Base-by-base conservation (phyloP, 345 rosid species). In the Punica granatum region DNA sequence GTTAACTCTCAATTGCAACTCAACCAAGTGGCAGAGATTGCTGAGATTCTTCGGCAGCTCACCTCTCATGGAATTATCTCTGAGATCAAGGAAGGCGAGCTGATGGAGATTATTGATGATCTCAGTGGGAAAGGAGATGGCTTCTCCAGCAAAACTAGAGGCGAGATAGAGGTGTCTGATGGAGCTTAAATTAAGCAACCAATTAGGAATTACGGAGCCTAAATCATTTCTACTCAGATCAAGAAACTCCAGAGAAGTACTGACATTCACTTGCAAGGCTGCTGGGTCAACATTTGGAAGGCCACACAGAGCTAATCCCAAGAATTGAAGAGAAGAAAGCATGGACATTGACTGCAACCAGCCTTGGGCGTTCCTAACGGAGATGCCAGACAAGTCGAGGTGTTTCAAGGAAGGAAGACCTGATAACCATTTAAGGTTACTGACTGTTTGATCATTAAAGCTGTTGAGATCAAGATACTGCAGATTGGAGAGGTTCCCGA, bases 1-100 rank as follows among this genome's bases (percentile, higher is more conserved):
- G 26, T 35, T 62, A 0, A 0, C 0, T 0, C 0, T 0, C 37
- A 62, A 34, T 11, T 0, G 13, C 1, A 62, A 6, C 15, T 0
- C 1, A 21, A 26, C 26, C 30, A 62, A 21, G 34, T 62, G 34
- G 16, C 65, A 62, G 31, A 62, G 30, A 11, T 28, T 62, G 43
- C 43, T 30, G 16, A 60, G 35, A 36, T 33, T 21, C 36, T 2
- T 33, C 30, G 23, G 12, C 11, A 60, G 41, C 36, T 19, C 42
- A 7, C 64, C 2, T 60, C 36, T 10, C 1, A 19, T 0, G 14
- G 39, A 7, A 33, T 61, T 60, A 2, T 23, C 21, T 7, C 21
- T 16, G 0, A 25, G 2, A 15, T 23, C 12, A 7, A 63, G 51
- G 34, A 64, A 23, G 43, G 21, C 44, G 16, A 63, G 66, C 46